A percentile compares a stretch with the other conserved stretches of the same genome.
phyloP scores from a whole-genome alignment of 371 early-diverging fungal species.

The Thermomucor indicae-seudaticae region DNA sequence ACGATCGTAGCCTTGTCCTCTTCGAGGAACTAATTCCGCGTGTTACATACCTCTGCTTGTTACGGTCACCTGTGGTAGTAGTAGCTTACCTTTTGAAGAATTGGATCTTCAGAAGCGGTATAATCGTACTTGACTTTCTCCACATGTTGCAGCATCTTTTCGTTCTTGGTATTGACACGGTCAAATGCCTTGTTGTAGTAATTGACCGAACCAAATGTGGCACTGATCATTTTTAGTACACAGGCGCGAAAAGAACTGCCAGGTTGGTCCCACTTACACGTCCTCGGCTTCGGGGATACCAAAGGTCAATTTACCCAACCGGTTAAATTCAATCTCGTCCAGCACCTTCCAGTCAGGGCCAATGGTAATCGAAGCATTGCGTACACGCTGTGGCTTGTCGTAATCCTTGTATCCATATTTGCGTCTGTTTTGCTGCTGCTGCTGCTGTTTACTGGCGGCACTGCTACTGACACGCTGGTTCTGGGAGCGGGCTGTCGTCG shows the following conservation, averaged over 20 bases:
- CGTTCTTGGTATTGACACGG: slow-evolving; percentile 78
- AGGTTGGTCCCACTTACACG: slow-evolving; percentile 47
- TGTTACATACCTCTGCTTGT: background rate
- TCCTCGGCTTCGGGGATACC: slow-evolving; percentile 75
- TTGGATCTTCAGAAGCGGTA: slow-evolving; percentile 79
- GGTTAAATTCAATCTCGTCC: slow-evolving; percentile 92
- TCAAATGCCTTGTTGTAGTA: slow-evolving; percentile 86
- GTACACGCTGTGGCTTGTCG: slow-evolving; percentile 64
- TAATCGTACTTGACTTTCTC: slow-evolving; percentile 72
- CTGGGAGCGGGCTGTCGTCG: slow-evolving; percentile 22
- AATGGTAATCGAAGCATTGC: slow-evolving; percentile 87
- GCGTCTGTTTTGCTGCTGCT: slow-evolving; percentile 40
- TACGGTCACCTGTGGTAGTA: background rate
- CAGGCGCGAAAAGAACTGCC: background rate
- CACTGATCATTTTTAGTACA: slow-evolving; percentile 8
- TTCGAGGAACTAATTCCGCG: slow-evolving; percentile 44
- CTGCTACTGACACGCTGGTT: slow-evolving; percentile 46
- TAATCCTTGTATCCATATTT: slow-evolving; percentile 51
- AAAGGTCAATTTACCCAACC: slow-evolving; percentile 81
- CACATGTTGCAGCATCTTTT: slow-evolving; percentile 67
- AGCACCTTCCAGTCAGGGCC: slow-evolving; percentile 89
- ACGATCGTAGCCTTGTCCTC: slow-evolving; percentile 73
- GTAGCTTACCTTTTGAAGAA: slow-evolving; percentile 44
- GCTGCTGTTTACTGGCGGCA: too few species aligned
- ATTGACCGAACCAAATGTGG: slow-evolving; percentile 64